Conservation (phyloP, 2,329 filamentous ascomycete genomes). For the Clonostachys rhizophaga region DNA sequence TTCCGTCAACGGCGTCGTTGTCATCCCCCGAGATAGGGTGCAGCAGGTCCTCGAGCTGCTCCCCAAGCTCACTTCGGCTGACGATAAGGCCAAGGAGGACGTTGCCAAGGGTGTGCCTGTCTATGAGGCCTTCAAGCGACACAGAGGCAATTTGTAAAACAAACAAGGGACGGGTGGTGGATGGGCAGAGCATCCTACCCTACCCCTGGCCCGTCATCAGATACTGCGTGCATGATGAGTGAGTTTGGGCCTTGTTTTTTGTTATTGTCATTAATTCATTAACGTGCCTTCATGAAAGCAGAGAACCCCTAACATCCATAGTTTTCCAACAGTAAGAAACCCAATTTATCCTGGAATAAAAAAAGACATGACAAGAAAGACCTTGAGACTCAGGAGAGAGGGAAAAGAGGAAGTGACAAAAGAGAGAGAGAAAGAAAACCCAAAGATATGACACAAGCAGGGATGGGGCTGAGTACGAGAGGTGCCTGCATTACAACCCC, state of each 20-base stretch:
- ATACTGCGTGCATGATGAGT: no score
- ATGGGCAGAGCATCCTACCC: no score
- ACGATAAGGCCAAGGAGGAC: conserved; percentile 59
- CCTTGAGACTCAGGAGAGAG: background rate
- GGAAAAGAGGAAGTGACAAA: background rate
- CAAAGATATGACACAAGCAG: background rate
- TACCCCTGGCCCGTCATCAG: no score
- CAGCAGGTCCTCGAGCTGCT: conserved; percentile 56
- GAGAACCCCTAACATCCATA: background rate
- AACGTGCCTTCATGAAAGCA: background rate
- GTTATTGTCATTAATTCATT: conserved; percentile 1
- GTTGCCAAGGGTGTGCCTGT: conserved; percentile 59
- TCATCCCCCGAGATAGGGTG: conserved; percentile 58
- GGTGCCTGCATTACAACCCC: background rate
- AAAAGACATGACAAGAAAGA: background rate
- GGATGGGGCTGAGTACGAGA: background rate
- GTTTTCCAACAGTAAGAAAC: background rate
- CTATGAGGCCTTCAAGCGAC: conserved; percentile 60
- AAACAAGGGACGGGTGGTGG: background rate
- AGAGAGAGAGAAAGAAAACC: conserved; percentile 13
- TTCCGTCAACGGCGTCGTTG: conserved; percentile 63
- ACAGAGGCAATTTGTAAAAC: conserved; percentile 32
- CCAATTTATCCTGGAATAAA: background rate
- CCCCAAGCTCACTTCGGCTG: conserved; percentile 42
- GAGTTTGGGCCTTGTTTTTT: no score